Evolutionary conservation across 2,329 filamentous ascomycete genomes (phyloP).

Genomic region (Simplicillium sp.): DNA sequence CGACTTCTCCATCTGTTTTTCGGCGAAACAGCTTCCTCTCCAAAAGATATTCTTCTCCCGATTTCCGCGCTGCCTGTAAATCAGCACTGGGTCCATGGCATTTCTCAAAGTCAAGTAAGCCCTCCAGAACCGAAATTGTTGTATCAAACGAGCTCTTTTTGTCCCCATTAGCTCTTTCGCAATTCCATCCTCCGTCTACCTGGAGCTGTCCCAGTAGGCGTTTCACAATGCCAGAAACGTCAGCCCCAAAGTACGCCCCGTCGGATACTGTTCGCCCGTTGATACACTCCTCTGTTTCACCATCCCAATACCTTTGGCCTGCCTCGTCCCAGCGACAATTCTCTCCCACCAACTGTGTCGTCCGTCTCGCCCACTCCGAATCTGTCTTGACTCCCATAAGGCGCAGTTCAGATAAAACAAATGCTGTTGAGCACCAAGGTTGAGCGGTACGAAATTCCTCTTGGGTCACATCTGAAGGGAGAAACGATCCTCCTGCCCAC

Average conservation of each 20-base stretch:
- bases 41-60: conserved; percentile 8
- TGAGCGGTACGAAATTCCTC: conserved; percentile 3
- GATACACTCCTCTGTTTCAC: conserved; percentile 9
- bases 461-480: not conserved
- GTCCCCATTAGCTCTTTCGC: conserved; percentile 6
- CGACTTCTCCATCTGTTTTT: conserved; percentile 2
- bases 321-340: conserved; percentile 9
- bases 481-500: conserved; percentile 5
- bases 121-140: conserved; percentile 7
- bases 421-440: conserved; percentile 1
- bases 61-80: conserved; percentile 3
- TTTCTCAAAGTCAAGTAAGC: conserved; percentile 7
- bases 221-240: conserved; percentile 6
- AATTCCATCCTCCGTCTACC: conserved; percentile 9
- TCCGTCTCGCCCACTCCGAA: not conserved
- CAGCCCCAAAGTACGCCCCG: conserved; percentile 7
- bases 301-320: conserved; percentile 8
- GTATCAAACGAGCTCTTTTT: conserved; percentile 7
- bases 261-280: conserved; percentile 8
- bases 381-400: not conserved
- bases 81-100: not conserved
- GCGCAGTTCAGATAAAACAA: not conserved
- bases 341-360: conserved; percentile 3
- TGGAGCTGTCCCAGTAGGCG: conserved; percentile 5
- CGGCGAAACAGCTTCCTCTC: conserved; percentile 5